Conservation (phyloP, 129 eudicot species). For the Oenanthe sinensis region DNA sequence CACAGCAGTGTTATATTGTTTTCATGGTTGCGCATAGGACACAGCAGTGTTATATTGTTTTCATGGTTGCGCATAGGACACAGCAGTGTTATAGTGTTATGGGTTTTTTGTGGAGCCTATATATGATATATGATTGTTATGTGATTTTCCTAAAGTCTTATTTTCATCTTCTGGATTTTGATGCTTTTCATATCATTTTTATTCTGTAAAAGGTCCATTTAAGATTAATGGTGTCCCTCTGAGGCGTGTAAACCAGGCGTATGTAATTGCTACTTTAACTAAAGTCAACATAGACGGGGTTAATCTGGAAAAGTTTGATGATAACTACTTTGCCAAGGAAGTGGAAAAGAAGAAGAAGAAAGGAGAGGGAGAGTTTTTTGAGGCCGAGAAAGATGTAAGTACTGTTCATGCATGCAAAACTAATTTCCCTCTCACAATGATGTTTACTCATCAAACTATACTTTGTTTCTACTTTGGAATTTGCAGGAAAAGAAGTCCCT, state of each 20-base stretch:
- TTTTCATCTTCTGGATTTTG: neutral
- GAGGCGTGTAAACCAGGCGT: constrained; percentile 69
- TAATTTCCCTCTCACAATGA: neutral
- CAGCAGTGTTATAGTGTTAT: neutral
- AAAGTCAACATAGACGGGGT: constrained; percentile 56
- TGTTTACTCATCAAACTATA: neutral
- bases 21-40: neutral
- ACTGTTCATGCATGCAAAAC: neutral
- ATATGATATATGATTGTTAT: neutral
- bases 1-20: too few species aligned
- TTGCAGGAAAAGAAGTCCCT: constrained; percentile 42
- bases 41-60: too few species aligned
- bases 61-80: neutral
- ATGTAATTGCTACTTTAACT: constrained; percentile 64
- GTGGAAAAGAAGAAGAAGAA: constrained; percentile 65
- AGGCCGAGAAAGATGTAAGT: constrained; percentile 56
- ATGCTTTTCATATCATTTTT: neutral
- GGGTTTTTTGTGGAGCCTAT: neutral
- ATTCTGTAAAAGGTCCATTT: constrained; percentile 41
- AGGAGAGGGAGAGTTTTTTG: constrained; percentile 60
- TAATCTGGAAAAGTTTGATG: constrained; percentile 44
- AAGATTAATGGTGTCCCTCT: constrained; percentile 74
- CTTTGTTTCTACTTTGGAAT: neutral
- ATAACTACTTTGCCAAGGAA: constrained; percentile 52
- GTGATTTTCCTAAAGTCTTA: neutral